phyloP scores from a whole-genome alignment of 345 rosid genomes.

The Brassica cretica region DNA sequence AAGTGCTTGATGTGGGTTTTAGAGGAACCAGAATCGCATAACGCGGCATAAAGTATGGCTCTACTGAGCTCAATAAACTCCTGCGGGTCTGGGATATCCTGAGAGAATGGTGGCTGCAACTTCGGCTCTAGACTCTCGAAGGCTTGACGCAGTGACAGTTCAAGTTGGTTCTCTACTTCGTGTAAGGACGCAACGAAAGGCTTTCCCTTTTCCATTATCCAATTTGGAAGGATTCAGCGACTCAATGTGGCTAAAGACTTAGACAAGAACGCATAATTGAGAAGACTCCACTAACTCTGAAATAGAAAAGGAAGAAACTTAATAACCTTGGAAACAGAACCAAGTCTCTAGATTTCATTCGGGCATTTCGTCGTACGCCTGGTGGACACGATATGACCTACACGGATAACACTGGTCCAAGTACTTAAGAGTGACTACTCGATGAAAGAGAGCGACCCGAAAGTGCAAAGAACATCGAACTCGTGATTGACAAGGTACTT shows the following conservation, averaged over 20 bases:
- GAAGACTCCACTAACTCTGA: neutral
- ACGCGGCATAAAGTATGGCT: conserved; percentile 64
- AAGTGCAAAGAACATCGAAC: neutral
- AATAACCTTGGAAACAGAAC: neutral
- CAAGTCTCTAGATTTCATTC: neutral
- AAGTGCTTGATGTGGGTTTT: conserved; percentile 57
- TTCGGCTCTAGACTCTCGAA: conserved; percentile 48
- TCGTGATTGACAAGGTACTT: neutral
- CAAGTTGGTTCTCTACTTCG: conserved; percentile 59
- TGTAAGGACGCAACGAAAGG: conserved; percentile 42
- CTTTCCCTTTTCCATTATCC: conserved; percentile 4
- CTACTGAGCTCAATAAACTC: conserved; percentile 56
- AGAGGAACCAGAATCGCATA: conserved; percentile 51
- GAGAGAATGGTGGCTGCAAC: conserved; percentile 65
- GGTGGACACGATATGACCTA: neutral
- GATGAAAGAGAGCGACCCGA: neutral
- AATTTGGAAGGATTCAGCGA: neutral
- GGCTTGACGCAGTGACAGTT: conserved; percentile 61
- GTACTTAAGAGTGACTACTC: neutral
- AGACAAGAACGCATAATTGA: neutral
- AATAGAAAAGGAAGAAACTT: neutral
- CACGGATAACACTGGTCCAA: neutral
- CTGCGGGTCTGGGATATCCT: conserved; percentile 50
- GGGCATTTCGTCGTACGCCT: neutral
- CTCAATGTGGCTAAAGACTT: neutral